A percentile compares a stretch with the other conserved stretches of the same genome.
Conservation (phyloP, 1,284 basidiomycete species). For the Sanghuangporus baumii region DNA sequence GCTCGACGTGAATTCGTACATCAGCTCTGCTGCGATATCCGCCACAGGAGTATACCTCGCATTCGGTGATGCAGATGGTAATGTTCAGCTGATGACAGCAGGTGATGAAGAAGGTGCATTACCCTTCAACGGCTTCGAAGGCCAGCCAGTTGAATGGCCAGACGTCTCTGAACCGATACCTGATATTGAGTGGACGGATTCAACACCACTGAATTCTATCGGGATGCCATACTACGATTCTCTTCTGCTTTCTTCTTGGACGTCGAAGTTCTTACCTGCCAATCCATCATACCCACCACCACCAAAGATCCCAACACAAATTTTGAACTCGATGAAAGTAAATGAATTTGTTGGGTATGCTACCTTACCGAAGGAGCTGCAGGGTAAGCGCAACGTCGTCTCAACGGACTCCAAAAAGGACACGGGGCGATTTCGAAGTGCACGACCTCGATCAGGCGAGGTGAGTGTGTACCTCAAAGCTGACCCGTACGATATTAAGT, state of each 20-base stretch:
- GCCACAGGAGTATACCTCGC: constrained; percentile 87
- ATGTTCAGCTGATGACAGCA: constrained; percentile 80
- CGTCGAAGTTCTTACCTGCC: constrained; percentile 44
- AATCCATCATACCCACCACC: constrained; percentile 56
- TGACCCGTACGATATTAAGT: background rate
- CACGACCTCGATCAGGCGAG: constrained; percentile 48
- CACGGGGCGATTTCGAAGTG: constrained; percentile 79
- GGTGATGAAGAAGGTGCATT: constrained; percentile 58
- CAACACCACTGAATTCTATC: constrained; percentile 83
- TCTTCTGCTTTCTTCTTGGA: constrained; percentile 78
- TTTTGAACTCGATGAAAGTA: constrained; percentile 74
- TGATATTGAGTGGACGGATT: constrained; percentile 75
- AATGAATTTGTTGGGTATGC: constrained; percentile 91
- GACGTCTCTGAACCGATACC: constrained; percentile 68
- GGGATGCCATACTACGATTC: constrained; percentile 87
- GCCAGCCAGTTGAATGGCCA: constrained; percentile 80
- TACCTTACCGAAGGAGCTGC: constrained; percentile 74
- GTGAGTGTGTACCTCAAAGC: constrained; percentile 23
- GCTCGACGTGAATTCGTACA: constrained; percentile 67
- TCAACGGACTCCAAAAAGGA: constrained; percentile 42
- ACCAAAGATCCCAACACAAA: constrained; percentile 71
- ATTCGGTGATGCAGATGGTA: constrained; percentile 87
- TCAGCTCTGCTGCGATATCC: constrained; percentile 81
- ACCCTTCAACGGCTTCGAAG: constrained; percentile 87
- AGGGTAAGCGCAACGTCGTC: constrained; percentile 78